Conservation (phyloP, 805 yeast species). For the Kodamaea hsintzibuensis region DNA sequence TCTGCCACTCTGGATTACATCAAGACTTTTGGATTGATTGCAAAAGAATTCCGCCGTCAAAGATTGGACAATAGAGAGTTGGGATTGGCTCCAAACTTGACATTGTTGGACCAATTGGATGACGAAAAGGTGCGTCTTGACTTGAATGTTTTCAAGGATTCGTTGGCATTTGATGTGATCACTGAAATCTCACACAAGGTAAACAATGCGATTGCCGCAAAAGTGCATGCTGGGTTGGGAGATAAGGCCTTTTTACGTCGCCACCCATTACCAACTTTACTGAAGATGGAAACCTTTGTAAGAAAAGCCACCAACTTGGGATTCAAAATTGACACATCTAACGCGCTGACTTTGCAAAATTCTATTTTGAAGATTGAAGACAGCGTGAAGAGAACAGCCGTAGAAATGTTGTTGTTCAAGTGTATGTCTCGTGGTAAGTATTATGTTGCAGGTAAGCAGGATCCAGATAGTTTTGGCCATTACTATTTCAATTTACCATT, state of each 20-base stretch:
- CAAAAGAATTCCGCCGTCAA: slow-evolving; percentile 69
- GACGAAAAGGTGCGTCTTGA: slow-evolving; percentile 77
- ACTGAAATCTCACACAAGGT: slow-evolving; percentile 80
- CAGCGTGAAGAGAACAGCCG: slow-evolving; percentile 62
- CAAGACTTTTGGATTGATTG: slow-evolving; percentile 61
- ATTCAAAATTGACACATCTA: slow-evolving; percentile 68
- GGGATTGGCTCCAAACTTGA: slow-evolving; percentile 52
- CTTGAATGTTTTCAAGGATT: slow-evolving; percentile 69
- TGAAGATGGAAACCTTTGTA: slow-evolving; percentile 77
- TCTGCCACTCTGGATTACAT: slow-evolving; percentile 66
- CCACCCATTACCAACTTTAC: slow-evolving; percentile 80
- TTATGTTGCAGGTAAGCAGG: slow-evolving; percentile 83
- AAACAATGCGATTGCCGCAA: slow-evolving; percentile 83
- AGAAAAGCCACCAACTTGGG: slow-evolving; percentile 68
- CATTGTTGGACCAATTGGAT: slow-evolving; percentile 77
- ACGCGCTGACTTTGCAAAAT: slow-evolving; percentile 67
- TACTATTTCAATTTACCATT: slow-evolving; percentile 80
- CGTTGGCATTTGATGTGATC: slow-evolving; percentile 56
- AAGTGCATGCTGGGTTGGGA: slow-evolving; percentile 72
- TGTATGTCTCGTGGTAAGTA: slow-evolving; percentile 85
- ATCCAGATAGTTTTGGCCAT: slow-evolving; percentile 74
- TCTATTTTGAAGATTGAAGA: slow-evolving; percentile 68
- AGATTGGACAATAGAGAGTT: slow-evolving; percentile 54
- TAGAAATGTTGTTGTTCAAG: slow-evolving; percentile 78
- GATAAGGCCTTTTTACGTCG: slow-evolving; percentile 82